Base-by-base conservation (phyloP, 2,329 filamentous ascomycete species). In the Venturia asperata region DNA sequence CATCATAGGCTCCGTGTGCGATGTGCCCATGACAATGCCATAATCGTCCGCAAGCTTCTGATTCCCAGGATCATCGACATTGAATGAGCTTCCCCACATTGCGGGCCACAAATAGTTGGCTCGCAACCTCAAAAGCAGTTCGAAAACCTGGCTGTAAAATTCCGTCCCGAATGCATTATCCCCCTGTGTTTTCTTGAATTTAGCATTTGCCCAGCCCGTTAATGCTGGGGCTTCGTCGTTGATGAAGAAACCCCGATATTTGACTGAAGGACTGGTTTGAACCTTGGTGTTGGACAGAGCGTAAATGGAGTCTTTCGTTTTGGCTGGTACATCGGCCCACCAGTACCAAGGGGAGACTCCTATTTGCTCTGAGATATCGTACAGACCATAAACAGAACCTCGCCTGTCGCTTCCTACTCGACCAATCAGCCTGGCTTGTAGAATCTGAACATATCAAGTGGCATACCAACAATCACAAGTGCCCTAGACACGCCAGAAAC, bases 81-180 rank as follows among this genome's bases (percentile, higher is more conserved):
- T 85, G 70, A 91, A 89, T 81, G 90, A 89, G 68, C 81, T 83
- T 6, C 81, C 83, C 89, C 88, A 91, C 72, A 85, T 79, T 0
- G 87, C 83, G 0, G 88, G 89, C 88, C 89, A 91, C 62, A 91
- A 77, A 70, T 90, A 91, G 73, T 91, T 91, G 19, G 88, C 88
- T 45, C 85, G 82, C 37, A 89, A 79, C 7, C 89, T 82, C 6
- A 91, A 82, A 1, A 91, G 76, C 1, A 91, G 78, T 75, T 91
- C 89, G 67, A 89, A 90, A 24, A 91, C 83, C 24, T 83, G 82
- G 4, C 81, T 77, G 74, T 91, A 90, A 73, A 91, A 89, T 4
- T 83, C 80, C n/a, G 82, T 78, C 65, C 83, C 84, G 65, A 74
- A 78, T 0, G 77, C 74, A 60, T 74, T 73, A 41, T 76, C 77